A percentile compares a stretch with the other conserved stretches of the same genome.
Evolutionary conservation across 345 rosid species (phyloP).

Genomic region (Aquilaria malaccensis): DNA sequence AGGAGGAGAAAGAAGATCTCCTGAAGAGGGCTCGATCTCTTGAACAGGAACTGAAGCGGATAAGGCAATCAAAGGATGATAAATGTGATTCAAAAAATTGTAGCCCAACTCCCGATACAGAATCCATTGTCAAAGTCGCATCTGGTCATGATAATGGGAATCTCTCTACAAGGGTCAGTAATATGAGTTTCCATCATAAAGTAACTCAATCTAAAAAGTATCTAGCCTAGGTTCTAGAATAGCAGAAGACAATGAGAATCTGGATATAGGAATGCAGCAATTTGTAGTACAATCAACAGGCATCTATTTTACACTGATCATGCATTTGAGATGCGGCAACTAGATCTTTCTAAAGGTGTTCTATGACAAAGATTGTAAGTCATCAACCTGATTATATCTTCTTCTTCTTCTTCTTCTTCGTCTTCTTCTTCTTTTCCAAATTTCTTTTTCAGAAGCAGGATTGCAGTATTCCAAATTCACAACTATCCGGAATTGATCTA

Average conservation of each 20-base stretch:
- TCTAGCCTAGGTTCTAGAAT: constrained; percentile 10
- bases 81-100: constrained; percentile 8
- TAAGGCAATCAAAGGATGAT: constrained; percentile 17
- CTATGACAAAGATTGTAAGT: not conserved
- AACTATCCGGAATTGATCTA: constrained; percentile 18
- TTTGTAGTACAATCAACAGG: not conserved
- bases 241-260: constrained; percentile 7
- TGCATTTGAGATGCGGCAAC: constrained; percentile 1
- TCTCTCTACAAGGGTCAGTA: constrained; percentile 24
- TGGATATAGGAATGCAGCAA: constrained; percentile 5
- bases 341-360: not conserved
- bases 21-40: constrained; percentile 28
- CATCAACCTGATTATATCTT: not conserved
- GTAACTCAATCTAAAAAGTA: not conserved
- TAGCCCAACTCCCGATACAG: constrained; percentile 11
- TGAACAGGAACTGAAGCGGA: constrained; percentile 23
- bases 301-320: constrained; percentile 2
- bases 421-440: no score
- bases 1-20: constrained; percentile 44
- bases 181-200: constrained; percentile 1
- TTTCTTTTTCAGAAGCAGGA: constrained; percentile 22
- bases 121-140: constrained; percentile 5
- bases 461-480: constrained; percentile 12
- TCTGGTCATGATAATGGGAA: constrained; percentile 14
- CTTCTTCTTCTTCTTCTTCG: not conserved